phyloP scores from a whole-genome alignment of 495 filamentous ascomycete species.

The Podospora bellae-mahoneyi region DNA sequence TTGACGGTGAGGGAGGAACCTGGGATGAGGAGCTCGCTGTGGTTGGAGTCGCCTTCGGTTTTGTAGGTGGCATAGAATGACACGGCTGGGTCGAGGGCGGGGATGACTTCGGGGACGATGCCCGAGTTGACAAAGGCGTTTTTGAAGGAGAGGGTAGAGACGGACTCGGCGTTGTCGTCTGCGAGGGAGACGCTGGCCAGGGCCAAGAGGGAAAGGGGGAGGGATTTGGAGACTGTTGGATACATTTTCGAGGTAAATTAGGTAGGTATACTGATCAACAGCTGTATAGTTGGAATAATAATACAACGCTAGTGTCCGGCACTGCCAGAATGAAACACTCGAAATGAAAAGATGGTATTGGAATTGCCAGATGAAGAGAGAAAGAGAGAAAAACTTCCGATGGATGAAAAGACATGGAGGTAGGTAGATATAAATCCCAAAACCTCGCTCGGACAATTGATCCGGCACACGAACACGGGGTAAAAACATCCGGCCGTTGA shows the following conservation, averaged over 20 bases:
- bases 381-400: background rate
- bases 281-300: background rate
- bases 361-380: conserved; percentile 1
- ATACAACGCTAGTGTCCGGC: conserved; percentile 7
- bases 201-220: conserved; percentile 15
- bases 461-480: background rate
- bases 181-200: conserved; percentile 14
- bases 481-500: background rate
- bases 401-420: background rate
- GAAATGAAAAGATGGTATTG: background rate
- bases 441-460: background rate
- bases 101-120: conserved; percentile 31
- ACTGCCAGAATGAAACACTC: conserved; percentile 6
- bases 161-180: conserved; percentile 22
- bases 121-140: conserved; percentile 23
- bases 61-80: conserved; percentile 29
- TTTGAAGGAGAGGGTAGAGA: conserved; percentile 28
- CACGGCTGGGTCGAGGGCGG: conserved; percentile 27
- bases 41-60: conserved; percentile 14
- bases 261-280: background rate
- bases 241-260: background rate
- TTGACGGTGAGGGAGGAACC: conserved; percentile 19
- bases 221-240: background rate
- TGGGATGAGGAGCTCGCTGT: conserved; percentile 22
- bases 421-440: background rate